A percentile compares a stretch with the other conserved stretches of the same genome.
phyloP scores from a whole-genome alignment of 2,329 filamentous ascomycete species.

The Calonectria pteridis region DNA sequence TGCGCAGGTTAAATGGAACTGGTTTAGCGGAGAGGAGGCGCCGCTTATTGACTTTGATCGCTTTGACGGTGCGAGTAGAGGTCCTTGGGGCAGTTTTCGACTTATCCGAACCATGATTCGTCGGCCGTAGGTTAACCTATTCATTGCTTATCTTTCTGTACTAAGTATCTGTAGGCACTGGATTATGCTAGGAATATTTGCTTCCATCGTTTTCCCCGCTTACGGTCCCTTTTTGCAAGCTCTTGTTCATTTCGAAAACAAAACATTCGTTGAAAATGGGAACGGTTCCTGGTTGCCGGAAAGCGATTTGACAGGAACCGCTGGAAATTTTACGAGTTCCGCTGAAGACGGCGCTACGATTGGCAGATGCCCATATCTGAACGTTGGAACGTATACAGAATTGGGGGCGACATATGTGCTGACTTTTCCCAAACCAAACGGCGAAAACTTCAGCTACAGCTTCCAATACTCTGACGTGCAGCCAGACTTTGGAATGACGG shows the following conservation, averaged over 20 bases:
- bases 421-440: neutral
- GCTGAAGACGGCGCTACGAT: neutral
- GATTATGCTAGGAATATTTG: slow-evolving; percentile 11
- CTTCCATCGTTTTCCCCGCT: slow-evolving; percentile 7
- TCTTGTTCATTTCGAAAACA: slow-evolving; percentile 10
- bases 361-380: neutral
- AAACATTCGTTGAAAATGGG: neutral
- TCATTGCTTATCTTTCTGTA: neutral
- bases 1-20: slow-evolving; percentile 35
- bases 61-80: slow-evolving; percentile 32
- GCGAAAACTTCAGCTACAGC: neutral
- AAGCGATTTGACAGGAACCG: too few species aligned
- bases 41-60: slow-evolving; percentile 34
- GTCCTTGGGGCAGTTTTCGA: slow-evolving; percentile 23
- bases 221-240: slow-evolving; percentile 27
- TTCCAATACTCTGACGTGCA: neutral
- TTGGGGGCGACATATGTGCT: neutral
- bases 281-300: neutral
- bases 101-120: slow-evolving; percentile 11
- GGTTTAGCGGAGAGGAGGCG: neutral
- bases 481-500: slow-evolving; percentile 20
- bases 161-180: slow-evolving; percentile 21
- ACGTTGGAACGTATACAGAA: neutral
- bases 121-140: slow-evolving; percentile 21
- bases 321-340: neutral